A percentile compares a stretch with the other conserved stretches of the same genome.
These are phyloP conservation scores for Aspergillus tanneri DNA, from an alignment of 2,329 filamentous ascomycete genomes.

Conservation along the genomic window DNA sequence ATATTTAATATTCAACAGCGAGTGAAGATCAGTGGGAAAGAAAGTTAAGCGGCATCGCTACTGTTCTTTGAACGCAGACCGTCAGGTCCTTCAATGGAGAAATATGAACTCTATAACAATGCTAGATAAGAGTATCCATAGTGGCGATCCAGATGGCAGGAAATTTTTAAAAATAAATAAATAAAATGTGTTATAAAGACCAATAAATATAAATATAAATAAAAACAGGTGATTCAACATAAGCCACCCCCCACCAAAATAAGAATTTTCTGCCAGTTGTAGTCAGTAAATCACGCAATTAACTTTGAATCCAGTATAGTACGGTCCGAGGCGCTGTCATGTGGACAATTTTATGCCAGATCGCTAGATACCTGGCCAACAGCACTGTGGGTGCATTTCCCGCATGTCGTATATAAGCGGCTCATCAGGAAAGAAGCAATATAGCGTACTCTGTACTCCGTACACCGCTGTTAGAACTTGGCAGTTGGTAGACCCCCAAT, in stretches of 20 bases:
- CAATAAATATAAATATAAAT: not conserved
- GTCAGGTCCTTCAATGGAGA: too few relatives aligned
- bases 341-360: not conserved
- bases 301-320: not conserved
- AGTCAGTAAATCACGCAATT: not conserved
- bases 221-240: not conserved
- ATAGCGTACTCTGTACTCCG: too few relatives aligned
- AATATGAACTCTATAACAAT: too few relatives aligned
- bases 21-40: not conserved
- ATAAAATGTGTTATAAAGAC: not conserved
- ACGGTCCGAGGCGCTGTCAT: conserved; percentile 2
- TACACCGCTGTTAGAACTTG: too few relatives aligned
- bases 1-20: too few relatives aligned
- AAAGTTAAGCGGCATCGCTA: not conserved
- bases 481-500: not conserved
- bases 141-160: too few relatives aligned
- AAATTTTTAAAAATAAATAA: too few relatives aligned
- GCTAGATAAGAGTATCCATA: not conserved
- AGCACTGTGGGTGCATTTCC: not conserved
- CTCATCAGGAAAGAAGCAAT: not conserved
- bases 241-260: not conserved
- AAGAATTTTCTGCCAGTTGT: not conserved
- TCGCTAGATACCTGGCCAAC: not conserved
- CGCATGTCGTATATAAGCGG: not conserved
- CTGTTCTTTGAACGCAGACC: too few relatives aligned